phyloP scores from a whole-genome alignment of 768 basidiomycete species.

The Botryobasidium botryosum region DNA sequence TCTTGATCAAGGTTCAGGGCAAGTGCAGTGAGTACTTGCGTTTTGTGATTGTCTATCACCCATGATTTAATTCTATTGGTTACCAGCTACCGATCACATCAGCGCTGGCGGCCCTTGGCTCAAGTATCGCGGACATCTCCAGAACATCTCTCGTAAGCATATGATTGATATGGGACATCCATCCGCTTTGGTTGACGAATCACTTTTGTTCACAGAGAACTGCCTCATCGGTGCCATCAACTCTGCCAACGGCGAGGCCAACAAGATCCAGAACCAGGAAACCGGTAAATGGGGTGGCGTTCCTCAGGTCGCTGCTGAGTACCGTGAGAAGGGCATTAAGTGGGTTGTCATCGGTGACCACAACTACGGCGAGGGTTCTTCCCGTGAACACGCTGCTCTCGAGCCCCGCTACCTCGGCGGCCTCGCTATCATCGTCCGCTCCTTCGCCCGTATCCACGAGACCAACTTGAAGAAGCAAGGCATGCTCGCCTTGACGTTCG shows the following conservation, averaged over 20 bases:
- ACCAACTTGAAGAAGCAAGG: conserved; percentile 99
- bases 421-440: conserved; percentile 87
- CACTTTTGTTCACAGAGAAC: conserved; percentile 41
- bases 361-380: conserved; percentile 97
- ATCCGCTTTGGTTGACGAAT: too few relatives aligned
- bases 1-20: conserved; percentile 96
- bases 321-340: conserved; percentile 78
- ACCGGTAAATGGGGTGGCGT: conserved; percentile 78
- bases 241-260: conserved; percentile 85
- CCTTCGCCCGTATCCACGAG: conserved; percentile 96
- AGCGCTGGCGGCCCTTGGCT: conserved; percentile 98
- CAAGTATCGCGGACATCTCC: conserved; percentile 96
- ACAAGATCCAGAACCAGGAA: conserved; percentile 82
- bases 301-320: conserved; percentile 69
- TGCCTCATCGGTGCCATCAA: conserved; percentile 97
- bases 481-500: conserved; percentile 93
- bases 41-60: background rate
- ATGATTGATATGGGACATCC: too few relatives aligned
- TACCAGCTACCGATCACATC: conserved; percentile 75
- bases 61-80: conserved; percentile 5
- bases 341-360: conserved; percentile 96
- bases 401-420: conserved; percentile 93
- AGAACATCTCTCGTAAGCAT: conserved; percentile 87
- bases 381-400: conserved; percentile 93
- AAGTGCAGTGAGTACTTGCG: conserved; percentile 71